These are phyloP conservation scores for Fraxinus xanthoxyloides DNA, from an alignment of 305 asterid genomes.

Conservation along the genomic window DNA sequence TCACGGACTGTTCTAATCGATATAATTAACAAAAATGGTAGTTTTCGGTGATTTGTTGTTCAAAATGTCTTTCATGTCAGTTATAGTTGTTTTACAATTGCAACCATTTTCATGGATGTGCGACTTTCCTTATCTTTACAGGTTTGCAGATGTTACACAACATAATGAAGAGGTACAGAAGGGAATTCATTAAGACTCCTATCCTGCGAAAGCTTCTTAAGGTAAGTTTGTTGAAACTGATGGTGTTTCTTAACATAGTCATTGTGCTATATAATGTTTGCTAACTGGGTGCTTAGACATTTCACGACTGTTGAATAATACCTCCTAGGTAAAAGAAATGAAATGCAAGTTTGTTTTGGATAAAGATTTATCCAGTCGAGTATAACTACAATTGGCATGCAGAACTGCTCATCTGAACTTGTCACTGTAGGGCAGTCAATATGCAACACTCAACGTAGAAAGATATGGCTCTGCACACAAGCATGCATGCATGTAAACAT, in stretches of 20 bases:
- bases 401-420: conserved; percentile 14
- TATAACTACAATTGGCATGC: conserved; percentile 4
- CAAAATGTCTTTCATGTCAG: conserved; percentile 6
- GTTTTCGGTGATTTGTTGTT: conserved; percentile 18
- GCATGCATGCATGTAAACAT: conserved; percentile 1
- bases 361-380: not conserved
- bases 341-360: not conserved
- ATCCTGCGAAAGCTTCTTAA: conserved; percentile 89
- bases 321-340: not conserved
- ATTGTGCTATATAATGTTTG: not conserved
- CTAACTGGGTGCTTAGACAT: not conserved
- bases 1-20: conserved; percentile 49
- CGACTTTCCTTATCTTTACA: conserved; percentile 26
- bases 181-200: conserved; percentile 78
- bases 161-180: conserved; percentile 76
- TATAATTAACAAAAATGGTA: conserved; percentile 47
- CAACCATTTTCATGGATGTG: not conserved
- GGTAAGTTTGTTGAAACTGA: conserved; percentile 38
- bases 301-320: conserved; percentile 16
- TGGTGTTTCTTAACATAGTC: not conserved
- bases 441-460: not conserved
- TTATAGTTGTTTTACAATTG: conserved; percentile 20
- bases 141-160: conserved; percentile 98
- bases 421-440: not conserved
- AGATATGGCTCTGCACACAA: not conserved